phyloP scores from a whole-genome alignment of 768 basidiomycete genomes.

The Collybiopsis luxurians region DNA sequence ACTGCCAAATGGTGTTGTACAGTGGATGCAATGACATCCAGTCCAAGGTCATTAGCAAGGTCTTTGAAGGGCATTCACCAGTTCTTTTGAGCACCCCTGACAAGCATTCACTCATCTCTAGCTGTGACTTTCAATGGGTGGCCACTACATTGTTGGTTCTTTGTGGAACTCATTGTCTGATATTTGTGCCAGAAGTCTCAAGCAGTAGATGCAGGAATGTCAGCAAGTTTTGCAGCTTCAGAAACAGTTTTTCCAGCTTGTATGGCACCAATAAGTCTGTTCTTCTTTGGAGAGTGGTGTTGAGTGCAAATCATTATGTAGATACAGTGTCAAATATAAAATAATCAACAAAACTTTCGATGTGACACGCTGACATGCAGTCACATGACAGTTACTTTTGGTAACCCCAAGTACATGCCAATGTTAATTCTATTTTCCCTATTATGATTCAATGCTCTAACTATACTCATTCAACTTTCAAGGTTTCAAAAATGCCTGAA shows the following conservation, averaged over 20 bases:
- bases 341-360: too few relatives aligned
- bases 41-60: constrained; percentile 11
- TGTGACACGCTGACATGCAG: too few relatives aligned
- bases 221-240: not conserved
- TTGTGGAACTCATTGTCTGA: constrained; percentile 1
- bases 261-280: too few relatives aligned
- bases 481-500: too few relatives aligned
- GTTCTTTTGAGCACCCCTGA: constrained; percentile 1
- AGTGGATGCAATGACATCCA: constrained; percentile 7
- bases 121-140: constrained; percentile 7
- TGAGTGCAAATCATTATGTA: not conserved
- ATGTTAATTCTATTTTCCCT: too few relatives aligned
- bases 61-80: constrained; percentile 11
- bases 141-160: constrained; percentile 1
- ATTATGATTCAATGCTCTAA: too few relatives aligned
- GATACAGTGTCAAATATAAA: too few relatives aligned
- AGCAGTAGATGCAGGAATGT: not conserved
- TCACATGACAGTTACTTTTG: too few relatives aligned
- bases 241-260: not conserved
- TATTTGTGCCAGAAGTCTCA: constrained; percentile 5
- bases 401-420: too few relatives aligned
- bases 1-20: constrained; percentile 9
- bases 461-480: too few relatives aligned
- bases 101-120: not conserved
- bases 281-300: not conserved